These are phyloP conservation scores for Fagopyrum homotropicum DNA, from an alignment of 148 eudicot species.

Conservation along the genomic window DNA sequence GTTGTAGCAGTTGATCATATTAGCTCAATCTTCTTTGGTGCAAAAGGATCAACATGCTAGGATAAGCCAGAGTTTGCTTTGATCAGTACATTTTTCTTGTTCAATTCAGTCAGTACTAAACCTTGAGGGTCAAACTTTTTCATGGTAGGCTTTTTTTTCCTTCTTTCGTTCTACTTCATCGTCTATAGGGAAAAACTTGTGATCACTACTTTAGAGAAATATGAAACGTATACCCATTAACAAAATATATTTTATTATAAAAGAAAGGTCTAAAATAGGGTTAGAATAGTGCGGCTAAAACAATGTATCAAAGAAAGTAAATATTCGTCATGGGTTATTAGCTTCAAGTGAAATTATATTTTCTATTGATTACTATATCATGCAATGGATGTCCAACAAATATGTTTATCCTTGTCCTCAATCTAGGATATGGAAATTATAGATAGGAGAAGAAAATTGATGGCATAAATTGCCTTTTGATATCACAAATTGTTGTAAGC, in stretches of 20 bases:
- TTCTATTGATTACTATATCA: neutral
- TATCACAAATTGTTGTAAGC: neutral
- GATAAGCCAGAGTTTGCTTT: constrained; percentile 29
- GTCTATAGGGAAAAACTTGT: constrained; percentile 33
- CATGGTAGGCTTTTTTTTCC: constrained; percentile 57
- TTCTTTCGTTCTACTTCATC: constrained; percentile 68
- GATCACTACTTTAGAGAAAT: neutral
- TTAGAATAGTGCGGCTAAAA: neutral
- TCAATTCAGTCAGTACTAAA: constrained; percentile 28
- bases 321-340: neutral
- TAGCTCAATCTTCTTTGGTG: constrained; percentile 62
- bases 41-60: constrained; percentile 31
- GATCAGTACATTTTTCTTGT: constrained; percentile 37
- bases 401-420: neutral
- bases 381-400: neutral
- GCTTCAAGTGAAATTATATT: neutral
- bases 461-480: neutral
- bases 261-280: neutral
- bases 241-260: neutral
- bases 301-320: neutral
- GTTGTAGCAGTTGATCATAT: neutral
- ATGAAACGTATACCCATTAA: neutral
- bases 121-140: constrained; percentile 19
- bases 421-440: neutral
- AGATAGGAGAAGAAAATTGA: neutral